Conservation (phyloP, 768 basidiomycete genomes). For the Rickenella mellea region DNA sequence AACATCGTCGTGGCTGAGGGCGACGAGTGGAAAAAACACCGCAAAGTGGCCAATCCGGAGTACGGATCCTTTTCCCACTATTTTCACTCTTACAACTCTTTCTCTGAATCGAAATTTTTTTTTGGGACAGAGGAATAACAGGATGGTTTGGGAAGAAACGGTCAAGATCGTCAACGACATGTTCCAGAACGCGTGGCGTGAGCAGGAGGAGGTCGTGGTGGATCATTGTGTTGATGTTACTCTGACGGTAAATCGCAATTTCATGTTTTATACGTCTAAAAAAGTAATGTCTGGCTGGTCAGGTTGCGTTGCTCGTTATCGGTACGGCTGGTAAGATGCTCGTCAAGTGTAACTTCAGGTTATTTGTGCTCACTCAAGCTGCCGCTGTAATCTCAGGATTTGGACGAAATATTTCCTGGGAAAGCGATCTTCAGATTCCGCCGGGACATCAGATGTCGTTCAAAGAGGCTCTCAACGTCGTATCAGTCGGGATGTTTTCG, state of each 20-base stretch:
- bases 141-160: constrained; percentile 39
- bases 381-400: constrained; percentile 28
- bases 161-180: constrained; percentile 31
- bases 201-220: constrained; percentile 27
- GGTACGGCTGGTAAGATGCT: constrained; percentile 35
- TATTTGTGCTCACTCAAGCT: not conserved
- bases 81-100: not conserved
- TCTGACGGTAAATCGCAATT: constrained; percentile 30
- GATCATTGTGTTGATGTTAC: constrained; percentile 45
- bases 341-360: too few relatives aligned
- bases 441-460: constrained; percentile 29
- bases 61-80: constrained; percentile 9
- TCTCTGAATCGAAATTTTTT: not conserved
- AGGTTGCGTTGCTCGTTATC: constrained; percentile 51
- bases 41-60: constrained; percentile 57
- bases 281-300: not conserved
- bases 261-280: not conserved
- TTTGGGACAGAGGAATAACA: constrained; percentile 20
- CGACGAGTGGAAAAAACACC: constrained; percentile 55
- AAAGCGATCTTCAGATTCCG: constrained; percentile 29
- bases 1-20: constrained; percentile 62
- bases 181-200: constrained; percentile 38
- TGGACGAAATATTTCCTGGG: constrained; percentile 41
- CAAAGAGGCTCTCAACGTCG: constrained; percentile 20
- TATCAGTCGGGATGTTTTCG: constrained; percentile 17